Evolutionary conservation across 2,329 filamentous ascomycete genomes (phyloP).

Genomic region (Botrytis sinoallii): DNA sequence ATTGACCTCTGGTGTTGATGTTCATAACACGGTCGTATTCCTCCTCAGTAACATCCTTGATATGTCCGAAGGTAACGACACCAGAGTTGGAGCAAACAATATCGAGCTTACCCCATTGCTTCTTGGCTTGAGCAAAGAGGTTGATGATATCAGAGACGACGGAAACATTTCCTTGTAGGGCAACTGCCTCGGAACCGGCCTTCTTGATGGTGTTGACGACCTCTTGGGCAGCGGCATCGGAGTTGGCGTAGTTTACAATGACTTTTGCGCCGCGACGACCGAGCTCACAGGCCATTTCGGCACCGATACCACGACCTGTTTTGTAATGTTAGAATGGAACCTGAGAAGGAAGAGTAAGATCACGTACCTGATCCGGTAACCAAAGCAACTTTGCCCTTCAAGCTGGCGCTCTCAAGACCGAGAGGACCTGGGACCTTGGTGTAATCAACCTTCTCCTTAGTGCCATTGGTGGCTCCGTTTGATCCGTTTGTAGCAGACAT

Average conservation of each 20-base stretch:
- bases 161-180: constrained; percentile 59
- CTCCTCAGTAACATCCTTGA: constrained; percentile 34
- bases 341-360: neutral
- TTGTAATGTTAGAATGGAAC: neutral
- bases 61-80: constrained; percentile 51
- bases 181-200: constrained; percentile 51
- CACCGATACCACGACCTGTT: constrained; percentile 61
- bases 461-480: constrained; percentile 18
- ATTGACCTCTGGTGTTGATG: constrained; percentile 65
- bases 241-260: constrained; percentile 55
- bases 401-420: constrained; percentile 28
- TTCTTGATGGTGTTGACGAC: constrained; percentile 61
- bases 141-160: constrained; percentile 39
- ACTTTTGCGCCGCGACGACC: constrained; percentile 62
- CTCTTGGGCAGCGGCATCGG: constrained; percentile 59
- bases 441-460: constrained; percentile 5
- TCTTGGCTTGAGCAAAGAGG: constrained; percentile 32
- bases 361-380: constrained; percentile 37
- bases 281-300: constrained; percentile 64
- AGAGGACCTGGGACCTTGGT: constrained; percentile 26
- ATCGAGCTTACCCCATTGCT: constrained; percentile 35
- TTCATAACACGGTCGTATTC: constrained; percentile 50
- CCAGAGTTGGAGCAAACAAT: constrained; percentile 38
- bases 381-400: constrained; percentile 34
- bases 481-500: constrained; percentile 22